Conservation (phyloP, 495 filamentous ascomycete genomes). For the Tuber indicum region DNA sequence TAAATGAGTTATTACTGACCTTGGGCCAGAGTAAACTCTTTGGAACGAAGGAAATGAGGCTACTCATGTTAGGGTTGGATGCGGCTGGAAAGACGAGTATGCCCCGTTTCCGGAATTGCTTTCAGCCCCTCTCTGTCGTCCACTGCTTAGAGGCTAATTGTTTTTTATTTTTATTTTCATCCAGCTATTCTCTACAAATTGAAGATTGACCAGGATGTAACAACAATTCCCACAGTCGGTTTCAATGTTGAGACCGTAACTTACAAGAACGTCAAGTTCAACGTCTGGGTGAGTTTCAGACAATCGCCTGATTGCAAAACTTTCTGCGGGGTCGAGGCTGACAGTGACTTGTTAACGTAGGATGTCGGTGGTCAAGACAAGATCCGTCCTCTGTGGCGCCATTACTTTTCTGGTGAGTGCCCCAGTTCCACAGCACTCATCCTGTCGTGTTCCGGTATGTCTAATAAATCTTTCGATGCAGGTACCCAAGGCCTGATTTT, state of each 20-base stretch:
- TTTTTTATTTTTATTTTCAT: conserved; percentile 3
- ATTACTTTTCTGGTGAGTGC: conserved; percentile 86
- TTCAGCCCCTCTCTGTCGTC: conserved; percentile 7
- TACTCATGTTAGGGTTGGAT: conserved; percentile 95
- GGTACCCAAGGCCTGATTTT: conserved; percentile 97
- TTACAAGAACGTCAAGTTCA: conserved; percentile 99
- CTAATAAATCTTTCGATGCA: conserved; percentile 38
- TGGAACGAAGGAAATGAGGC: conserved; percentile 96
- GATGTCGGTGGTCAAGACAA: conserved; percentile 99
- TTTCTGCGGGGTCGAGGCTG: conserved; percentile 1
- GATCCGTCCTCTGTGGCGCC: conserved; percentile 94
- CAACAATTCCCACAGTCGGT: conserved; percentile 97
- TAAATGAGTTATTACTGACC: conserved; percentile 18
- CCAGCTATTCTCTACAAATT: conserved; percentile 97
- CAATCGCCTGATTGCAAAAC: not conserved
- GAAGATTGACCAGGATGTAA: conserved; percentile 95
- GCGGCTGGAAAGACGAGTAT: conserved; percentile 95
- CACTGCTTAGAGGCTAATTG: conserved; percentile 24
- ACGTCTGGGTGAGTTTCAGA: conserved; percentile 61
- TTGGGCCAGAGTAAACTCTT: conserved; percentile 65
- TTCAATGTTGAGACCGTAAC: conserved; percentile 99
- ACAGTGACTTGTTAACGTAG: conserved; percentile 10
- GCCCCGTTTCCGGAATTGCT: conserved; percentile 40
- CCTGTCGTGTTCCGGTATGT: not conserved
- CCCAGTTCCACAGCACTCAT: not conserved